Percentiles rank a stretch among this genome's conserved stretches.
phyloP scores from a whole-genome alignment of 352 stramenopile species.

The Phytopythium vexans region DNA sequence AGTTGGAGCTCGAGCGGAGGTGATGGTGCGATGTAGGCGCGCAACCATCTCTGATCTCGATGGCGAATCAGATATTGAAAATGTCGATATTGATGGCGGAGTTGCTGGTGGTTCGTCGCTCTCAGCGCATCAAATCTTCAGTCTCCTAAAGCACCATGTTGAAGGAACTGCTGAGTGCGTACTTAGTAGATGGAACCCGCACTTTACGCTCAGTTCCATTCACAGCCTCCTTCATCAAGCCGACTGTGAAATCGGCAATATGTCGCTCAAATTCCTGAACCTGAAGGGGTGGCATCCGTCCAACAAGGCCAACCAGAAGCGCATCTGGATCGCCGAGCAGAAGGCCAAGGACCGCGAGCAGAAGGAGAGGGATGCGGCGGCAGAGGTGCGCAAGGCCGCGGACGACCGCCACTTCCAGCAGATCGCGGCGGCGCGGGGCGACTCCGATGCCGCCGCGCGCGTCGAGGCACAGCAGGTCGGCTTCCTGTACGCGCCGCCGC shows the following conservation, averaged over 20 bases:
- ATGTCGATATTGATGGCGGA: too few relatives aligned
- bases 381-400: constrained; percentile 60
- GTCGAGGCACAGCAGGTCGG: constrained; percentile 54
- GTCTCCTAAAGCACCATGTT: too few relatives aligned
- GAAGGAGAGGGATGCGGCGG: constrained; percentile 54
- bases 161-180: too few relatives aligned
- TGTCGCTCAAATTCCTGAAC: constrained; percentile 82
- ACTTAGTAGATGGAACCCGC: too few relatives aligned
- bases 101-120: too few relatives aligned
- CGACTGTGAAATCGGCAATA: constrained; percentile 9
- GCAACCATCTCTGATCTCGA: too few relatives aligned
- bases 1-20: too few relatives aligned
- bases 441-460: constrained; percentile 38
- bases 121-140: too few relatives aligned
- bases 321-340: constrained; percentile 83
- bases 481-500: constrained; percentile 75
- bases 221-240: too few relatives aligned
- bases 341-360: constrained; percentile 43
- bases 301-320: constrained; percentile 82
- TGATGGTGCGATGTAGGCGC: too few relatives aligned
- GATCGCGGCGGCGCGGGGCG: constrained; percentile 51
- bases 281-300: constrained; percentile 79
- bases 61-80: too few relatives aligned
- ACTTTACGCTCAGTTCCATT: too few relatives aligned
- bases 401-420: constrained; percentile 55